Conservation (phyloP, 2,329 filamentous ascomycete genomes). For the Alternaria sp. region DNA sequence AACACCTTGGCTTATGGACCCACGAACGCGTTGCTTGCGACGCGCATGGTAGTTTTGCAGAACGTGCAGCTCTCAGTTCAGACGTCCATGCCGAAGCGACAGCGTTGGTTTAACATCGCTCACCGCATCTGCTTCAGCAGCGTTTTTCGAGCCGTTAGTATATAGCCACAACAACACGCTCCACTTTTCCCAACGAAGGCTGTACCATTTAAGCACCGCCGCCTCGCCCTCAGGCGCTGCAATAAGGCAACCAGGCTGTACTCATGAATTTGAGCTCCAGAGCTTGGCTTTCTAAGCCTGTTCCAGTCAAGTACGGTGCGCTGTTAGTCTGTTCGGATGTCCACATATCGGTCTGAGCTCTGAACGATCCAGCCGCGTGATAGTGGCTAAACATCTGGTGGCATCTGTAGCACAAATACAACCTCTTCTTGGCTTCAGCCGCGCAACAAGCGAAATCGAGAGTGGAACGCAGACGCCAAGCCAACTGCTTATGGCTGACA, state of each 20-base stretch:
- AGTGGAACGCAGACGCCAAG: slow-evolving; percentile 3
- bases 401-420: background rate
- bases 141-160: background rate
- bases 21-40: background rate
- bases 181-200: background rate
- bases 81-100: background rate
- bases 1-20: background rate
- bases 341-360: background rate
- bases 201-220: background rate
- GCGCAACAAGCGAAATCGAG: background rate
- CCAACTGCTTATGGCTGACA: slow-evolving; percentile 7
- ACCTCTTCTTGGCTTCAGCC: background rate
- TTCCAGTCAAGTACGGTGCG: background rate
- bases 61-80: background rate
- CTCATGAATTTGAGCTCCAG: background rate
- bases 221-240: background rate
- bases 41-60: background rate
- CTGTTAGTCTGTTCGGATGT: background rate
- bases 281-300: background rate
- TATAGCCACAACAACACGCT: background rate
- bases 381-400: background rate
- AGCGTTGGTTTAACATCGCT: background rate
- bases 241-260: background rate
- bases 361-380: background rate
- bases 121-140: background rate